Evolutionary conservation across 306 rosid genomes (phyloP), one percentile per base, ranked within the genome.

Genomic region (Acacia acuminata): DNA sequence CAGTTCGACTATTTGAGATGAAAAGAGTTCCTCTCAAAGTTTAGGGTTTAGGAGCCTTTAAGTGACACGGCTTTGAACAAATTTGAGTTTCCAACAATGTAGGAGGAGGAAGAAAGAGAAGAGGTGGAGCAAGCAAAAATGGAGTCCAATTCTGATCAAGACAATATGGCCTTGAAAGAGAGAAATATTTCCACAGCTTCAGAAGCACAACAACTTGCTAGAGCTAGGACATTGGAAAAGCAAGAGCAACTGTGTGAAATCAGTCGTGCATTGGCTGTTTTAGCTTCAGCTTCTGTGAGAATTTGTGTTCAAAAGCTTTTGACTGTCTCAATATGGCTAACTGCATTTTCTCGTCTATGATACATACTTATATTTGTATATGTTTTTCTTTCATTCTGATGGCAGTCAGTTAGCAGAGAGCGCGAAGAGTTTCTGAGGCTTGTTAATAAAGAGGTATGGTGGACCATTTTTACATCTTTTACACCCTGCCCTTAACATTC

Each of bases 251-350:
- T 96, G 22, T 93, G 97, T 45, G 97, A 96, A 86, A 76, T 96
- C 82, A 96, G 99, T 80, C 94, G 96, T 47, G 99, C 99, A 38
- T 85, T 96, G 87, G 97, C 99, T 81, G 94, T 96, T 85, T 90
- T 96, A 86, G 93, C 99, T 82, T 93, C 99, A 71, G 98, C 98
- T 38, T 96, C 99, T 88, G 99, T 96, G 90, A 96, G 95, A 78
- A 84, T 71, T 72, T 77, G 69, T 76, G 70, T 77, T 73, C 27
- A 64, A 73, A 71, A 64, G 78, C 69, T 48, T 82, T 77, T 30
- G 43, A 48, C 71, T 69, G 43, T 76, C 69, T 40, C 25, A 45
- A 79, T 67, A 68, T 24, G 64, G 38, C 71, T 64, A 40, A 34
- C 58, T 85, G 76, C 25, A 44, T 77, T 53, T 71, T 47, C 17